Evolutionary conservation across 1,284 basidiomycete genomes (phyloP).

Genomic region (Rhodotorula sp.): DNA sequence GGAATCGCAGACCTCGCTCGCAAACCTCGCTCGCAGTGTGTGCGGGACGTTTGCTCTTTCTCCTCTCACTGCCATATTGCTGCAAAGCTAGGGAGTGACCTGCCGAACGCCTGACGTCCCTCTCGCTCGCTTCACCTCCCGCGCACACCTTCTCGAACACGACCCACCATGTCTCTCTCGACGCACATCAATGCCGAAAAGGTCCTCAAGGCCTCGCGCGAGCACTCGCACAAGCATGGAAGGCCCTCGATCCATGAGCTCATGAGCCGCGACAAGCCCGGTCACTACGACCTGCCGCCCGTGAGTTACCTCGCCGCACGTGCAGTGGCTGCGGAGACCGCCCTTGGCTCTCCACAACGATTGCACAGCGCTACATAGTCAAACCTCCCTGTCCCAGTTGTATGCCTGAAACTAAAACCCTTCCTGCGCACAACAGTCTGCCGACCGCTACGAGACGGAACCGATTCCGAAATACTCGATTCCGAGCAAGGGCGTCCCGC

Average conservation of each 20-base stretch:
- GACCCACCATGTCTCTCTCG: conserved; percentile 47
- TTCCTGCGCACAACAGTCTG: conserved; percentile 43
- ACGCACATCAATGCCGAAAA: conserved; percentile 50
- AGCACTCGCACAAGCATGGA: conserved; percentile 43
- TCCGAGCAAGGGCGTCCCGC: conserved; percentile 6
- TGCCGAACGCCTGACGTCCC: background rate
- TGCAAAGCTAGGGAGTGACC: background rate
- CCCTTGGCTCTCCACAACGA: too few species aligned
- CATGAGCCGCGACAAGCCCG: conserved; percentile 4
- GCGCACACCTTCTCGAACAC: background rate
- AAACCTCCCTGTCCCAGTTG: too few species aligned
- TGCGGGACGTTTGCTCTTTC: too few species aligned
- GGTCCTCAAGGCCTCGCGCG: conserved; percentile 47
- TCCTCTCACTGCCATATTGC: background rate
- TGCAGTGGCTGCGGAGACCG: conserved; percentile 45
- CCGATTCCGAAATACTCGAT: conserved; percentile 25
- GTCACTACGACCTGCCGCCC: background rate
- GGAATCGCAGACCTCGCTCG: background rate
- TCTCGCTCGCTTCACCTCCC: background rate
- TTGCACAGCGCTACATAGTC: too few species aligned
- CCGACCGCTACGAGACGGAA: conserved; percentile 1
- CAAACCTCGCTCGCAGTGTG: background rate
- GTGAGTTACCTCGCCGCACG: conserved; percentile 5
- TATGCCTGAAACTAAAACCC: conserved; percentile 50
- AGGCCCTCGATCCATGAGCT: conserved; percentile 7